These are phyloP conservation scores for Wallemia mellicola DNA, from an alignment of 1,284 basidiomycete genomes.

Conservation along the genomic window DNA sequence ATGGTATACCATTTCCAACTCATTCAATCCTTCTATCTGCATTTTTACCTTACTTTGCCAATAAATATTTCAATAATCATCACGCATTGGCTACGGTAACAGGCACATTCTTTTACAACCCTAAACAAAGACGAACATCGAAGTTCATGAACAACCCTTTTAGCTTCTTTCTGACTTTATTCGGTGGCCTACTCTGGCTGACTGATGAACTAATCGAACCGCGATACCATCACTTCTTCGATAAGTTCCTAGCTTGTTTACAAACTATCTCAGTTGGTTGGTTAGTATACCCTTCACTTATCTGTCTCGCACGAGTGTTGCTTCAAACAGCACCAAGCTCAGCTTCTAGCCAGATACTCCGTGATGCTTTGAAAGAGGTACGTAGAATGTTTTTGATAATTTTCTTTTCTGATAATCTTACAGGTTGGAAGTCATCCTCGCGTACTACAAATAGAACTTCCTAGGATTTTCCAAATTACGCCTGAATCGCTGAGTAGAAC, in stretches of 20 bases:
- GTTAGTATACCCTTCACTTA: slow-evolving; percentile 46
- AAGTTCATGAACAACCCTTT: slow-evolving; percentile 17
- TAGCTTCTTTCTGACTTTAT: not conserved
- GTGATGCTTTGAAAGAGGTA: slow-evolving; percentile 24
- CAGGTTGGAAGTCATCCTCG: slow-evolving; percentile 48
- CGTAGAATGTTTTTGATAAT: slow-evolving; percentile 7
- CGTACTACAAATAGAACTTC: slow-evolving; percentile 42
- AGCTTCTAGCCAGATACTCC: slow-evolving; percentile 39
- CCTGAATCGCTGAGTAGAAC: slow-evolving; percentile 16
- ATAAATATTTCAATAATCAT: slow-evolving; percentile 32
- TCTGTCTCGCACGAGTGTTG: slow-evolving; percentile 46
- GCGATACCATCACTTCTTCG: slow-evolving; percentile 25
- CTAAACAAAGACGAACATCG: slow-evolving; percentile 14
- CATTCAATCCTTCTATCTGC: slow-evolving; percentile 26
- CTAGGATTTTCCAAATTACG: slow-evolving; percentile 57
- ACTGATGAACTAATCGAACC: not conserved
- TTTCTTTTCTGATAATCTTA: not conserved
- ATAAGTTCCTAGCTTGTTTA: slow-evolving; percentile 39
- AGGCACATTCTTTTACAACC: slow-evolving; percentile 1
- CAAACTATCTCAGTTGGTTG: slow-evolving; percentile 46
- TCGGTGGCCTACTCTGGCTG: not conserved
- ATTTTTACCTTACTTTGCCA: slow-evolving; percentile 16
- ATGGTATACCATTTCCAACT: slow-evolving; percentile 33
- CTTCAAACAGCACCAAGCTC: slow-evolving; percentile 73
- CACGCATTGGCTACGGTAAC: slow-evolving; percentile 26